A percentile compares a stretch with the other conserved stretches of the same genome.
These are phyloP conservation scores for Eucalyptus sp. DNA, from an alignment of 345 rosid species.

Conservation along the genomic window DNA sequence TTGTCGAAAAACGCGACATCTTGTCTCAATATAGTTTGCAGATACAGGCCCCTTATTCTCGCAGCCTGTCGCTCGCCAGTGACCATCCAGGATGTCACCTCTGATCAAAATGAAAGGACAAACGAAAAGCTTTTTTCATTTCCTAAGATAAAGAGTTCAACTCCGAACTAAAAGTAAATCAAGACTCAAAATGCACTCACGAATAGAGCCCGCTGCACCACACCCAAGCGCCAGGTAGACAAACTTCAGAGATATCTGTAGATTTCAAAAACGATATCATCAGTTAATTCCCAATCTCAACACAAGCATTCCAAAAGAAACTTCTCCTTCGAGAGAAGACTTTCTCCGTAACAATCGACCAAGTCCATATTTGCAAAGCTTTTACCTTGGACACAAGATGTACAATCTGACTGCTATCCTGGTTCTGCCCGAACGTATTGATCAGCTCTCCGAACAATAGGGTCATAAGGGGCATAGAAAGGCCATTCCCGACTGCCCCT, in stretches of 20 bases:
- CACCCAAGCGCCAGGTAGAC: conserved; percentile 75
- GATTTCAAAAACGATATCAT: not conserved
- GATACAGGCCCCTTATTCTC: conserved; percentile 51
- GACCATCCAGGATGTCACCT: conserved; percentile 83
- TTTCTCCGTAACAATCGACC: not conserved
- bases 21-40: conserved; percentile 69
- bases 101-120: conserved; percentile 11
- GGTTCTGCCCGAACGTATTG: conserved; percentile 62
- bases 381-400: conserved; percentile 41
- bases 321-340: not conserved
- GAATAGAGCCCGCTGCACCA: conserved; percentile 45
- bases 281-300: not conserved
- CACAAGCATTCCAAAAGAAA: not conserved
- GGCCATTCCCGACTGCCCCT: conserved; percentile 64
- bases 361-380: not conserved
- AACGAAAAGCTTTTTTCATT: not conserved
- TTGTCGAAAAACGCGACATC: conserved; percentile 66
- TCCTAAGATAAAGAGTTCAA: not conserved
- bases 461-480: conserved; percentile 63
- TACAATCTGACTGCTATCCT: conserved; percentile 16
- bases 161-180: not conserved
- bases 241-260: conserved; percentile 57
- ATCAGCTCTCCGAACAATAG: conserved; percentile 54
- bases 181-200: conserved; percentile 29
- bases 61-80: conserved; percentile 87